Conservation (phyloP, 805 yeast genomes). For the Nakazawaea anatomiae region DNA sequence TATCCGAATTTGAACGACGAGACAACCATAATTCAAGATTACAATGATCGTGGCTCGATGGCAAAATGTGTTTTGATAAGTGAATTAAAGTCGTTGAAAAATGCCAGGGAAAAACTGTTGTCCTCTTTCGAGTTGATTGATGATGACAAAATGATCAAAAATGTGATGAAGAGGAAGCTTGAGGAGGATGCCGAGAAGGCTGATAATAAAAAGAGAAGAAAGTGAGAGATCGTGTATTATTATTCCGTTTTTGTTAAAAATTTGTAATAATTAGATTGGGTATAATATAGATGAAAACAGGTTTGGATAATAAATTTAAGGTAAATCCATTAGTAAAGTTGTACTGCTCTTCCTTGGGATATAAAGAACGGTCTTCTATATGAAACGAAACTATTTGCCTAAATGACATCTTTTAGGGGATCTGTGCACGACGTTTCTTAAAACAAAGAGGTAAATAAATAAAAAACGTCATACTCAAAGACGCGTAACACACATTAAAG, state of each 20-base stretch:
- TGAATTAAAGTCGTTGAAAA: constrained; percentile 46
- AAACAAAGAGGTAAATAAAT: too few species aligned
- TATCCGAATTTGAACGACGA: constrained; percentile 34
- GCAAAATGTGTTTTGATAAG: constrained; percentile 50
- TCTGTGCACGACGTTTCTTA: too few species aligned
- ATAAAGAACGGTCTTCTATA: too few species aligned
- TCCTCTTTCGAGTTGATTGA: constrained; percentile 37
- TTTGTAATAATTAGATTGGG: too few species aligned
- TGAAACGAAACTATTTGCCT: too few species aligned
- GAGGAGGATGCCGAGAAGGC: constrained; percentile 20
- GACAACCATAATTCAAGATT: constrained; percentile 14
- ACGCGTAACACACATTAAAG: neutral
- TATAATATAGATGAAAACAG: too few species aligned
- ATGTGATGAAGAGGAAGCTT: constrained; percentile 47
- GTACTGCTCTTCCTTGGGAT: too few species aligned
- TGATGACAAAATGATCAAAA: constrained; percentile 54
- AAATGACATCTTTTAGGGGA: too few species aligned
- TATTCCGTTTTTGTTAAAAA: too few species aligned
- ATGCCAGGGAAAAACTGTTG: constrained; percentile 24
- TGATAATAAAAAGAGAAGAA: constrained; percentile 24
- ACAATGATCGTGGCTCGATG: constrained; percentile 32
- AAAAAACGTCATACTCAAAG: too few species aligned
- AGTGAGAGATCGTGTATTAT: neutral
- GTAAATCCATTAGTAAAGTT: too few species aligned
- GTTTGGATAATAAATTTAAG: too few species aligned